Percentiles rank a stretch among this genome's conserved stretches.
These are phyloP conservation scores for Blastobotrys chiropterorum DNA, from an alignment of 805 yeast species.

Conservation along the genomic window DNA sequence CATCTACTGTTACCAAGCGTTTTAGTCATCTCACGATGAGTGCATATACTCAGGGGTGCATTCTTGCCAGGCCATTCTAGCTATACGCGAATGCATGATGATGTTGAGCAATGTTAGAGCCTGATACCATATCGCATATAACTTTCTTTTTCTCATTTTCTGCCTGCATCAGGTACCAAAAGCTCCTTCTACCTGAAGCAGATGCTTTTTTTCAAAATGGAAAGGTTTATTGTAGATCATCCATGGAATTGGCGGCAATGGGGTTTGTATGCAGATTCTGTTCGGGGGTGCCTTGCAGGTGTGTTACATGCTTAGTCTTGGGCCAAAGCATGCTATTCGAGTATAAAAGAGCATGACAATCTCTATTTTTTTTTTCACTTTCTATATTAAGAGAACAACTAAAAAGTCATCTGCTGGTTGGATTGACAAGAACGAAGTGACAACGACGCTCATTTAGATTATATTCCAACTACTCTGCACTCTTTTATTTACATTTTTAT, in stretches of 20 bases:
- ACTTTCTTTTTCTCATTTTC: background rate
- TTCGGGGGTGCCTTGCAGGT: background rate
- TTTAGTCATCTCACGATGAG: background rate
- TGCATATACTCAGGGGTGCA: background rate
- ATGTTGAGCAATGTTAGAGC: background rate
- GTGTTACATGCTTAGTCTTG: background rate
- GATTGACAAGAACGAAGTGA: background rate
- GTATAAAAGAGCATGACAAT: background rate
- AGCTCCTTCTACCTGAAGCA: background rate
- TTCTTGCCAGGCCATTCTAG: too few species aligned
- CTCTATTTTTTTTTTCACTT: background rate
- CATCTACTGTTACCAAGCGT: too few species aligned
- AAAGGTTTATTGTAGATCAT: background rate
- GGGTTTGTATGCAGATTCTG: background rate
- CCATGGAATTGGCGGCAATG: background rate
- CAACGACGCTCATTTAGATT: background rate
- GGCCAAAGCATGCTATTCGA: too few species aligned
- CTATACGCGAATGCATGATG: background rate
- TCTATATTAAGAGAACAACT: background rate
- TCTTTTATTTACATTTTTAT: background rate
- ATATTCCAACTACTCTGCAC: background rate
- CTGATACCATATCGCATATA: background rate
- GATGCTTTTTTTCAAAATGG: background rate
- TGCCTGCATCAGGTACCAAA: background rate
- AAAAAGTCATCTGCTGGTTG: background rate